Base-by-base conservation (phyloP, 2,329 filamentous ascomycete genomes). In the Penicillium sp. region DNA sequence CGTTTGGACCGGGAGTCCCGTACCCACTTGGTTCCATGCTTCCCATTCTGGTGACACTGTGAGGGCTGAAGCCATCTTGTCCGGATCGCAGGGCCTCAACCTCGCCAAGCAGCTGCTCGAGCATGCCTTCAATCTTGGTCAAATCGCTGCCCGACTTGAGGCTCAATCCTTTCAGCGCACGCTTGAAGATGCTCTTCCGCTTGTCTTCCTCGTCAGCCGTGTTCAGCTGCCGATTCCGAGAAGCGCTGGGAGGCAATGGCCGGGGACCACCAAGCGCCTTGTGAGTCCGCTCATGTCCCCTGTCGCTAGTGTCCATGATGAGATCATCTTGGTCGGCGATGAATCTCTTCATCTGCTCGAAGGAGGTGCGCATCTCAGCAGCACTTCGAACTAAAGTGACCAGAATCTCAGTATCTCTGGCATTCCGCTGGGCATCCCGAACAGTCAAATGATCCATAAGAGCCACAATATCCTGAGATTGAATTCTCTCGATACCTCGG, bases 361-460 rank as follows among this genome's bases (percentile, higher is more conserved):
- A 96, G 0, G 91, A 95, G 66, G 90, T 95, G 63, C 93, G 91
- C 93, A 97, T 97, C 76, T 99, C 94, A 13, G 94, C 89, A 4
- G 94, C 93, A 54, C 92, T 93, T 59, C 93, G 89, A 60, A 99
- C 94, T 33, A 99, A 85, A 0, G 94, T 93, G 47, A 97, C 91
- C 19, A 99, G 81, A 55, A 99, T 97, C 75, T 99, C 94, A 0
- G 94, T 97, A 69, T 99, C 94, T 45, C 94, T 86, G 46, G 94
- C 94, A 75, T 94, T 97, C 59, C 94, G 88, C 77, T 97, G 93
- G 41, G 93, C 94, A 77, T 99, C 94, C 37, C 94, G 89, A 62
- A 97, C 94, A 73, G 95, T 97, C 62, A 99, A 87, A 75, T 99
- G 94, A 72, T 99, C 93, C 94, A 99, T 99, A 60, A 99, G 80